These are phyloP conservation scores for Trichocomaceae sp. DNA, from an alignment of 2,329 filamentous ascomycete species.

Conservation along the genomic window DNA sequence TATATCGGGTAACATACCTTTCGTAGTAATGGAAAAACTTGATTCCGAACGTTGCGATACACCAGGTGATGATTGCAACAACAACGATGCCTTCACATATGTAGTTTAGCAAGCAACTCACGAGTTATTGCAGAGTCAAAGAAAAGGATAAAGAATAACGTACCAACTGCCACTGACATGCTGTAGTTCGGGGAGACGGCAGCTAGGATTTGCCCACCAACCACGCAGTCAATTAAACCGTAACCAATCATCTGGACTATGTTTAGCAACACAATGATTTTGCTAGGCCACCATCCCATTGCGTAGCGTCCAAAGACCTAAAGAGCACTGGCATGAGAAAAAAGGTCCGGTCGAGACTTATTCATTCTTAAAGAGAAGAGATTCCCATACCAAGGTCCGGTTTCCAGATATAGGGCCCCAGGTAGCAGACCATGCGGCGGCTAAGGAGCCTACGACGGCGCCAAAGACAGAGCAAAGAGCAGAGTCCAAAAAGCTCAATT, in stretches of 20 bases:
- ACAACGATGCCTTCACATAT: slow-evolving; percentile 54
- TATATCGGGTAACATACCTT: slow-evolving; percentile 36
- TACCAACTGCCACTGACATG: slow-evolving; percentile 57
- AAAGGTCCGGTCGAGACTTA: neutral
- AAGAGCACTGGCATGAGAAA: neutral
- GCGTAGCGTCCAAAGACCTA: slow-evolving; percentile 53
- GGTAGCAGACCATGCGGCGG: slow-evolving; percentile 55
- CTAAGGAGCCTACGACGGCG: slow-evolving; percentile 48
- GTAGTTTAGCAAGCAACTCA: slow-evolving; percentile 1
- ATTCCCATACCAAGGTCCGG: slow-evolving; percentile 48
- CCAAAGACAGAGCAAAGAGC: slow-evolving; percentile 54
- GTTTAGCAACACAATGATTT: slow-evolving; percentile 57
- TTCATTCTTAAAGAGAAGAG: neutral
- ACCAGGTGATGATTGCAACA: slow-evolving; percentile 56
- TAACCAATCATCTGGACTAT: slow-evolving; percentile 58
- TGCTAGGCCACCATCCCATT: slow-evolving; percentile 61
- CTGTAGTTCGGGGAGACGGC: slow-evolving; percentile 54
- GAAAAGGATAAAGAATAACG: slow-evolving; percentile 10
- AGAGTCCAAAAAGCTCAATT: slow-evolving; percentile 52
- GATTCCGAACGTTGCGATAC: slow-evolving; percentile 62
- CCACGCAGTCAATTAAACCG: slow-evolving; percentile 56
- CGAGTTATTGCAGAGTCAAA: neutral
- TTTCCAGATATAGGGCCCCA: slow-evolving; percentile 58
- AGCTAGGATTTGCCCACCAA: slow-evolving; percentile 62
- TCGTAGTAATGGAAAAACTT: slow-evolving; percentile 63